Base-by-base conservation (phyloP, 768 basidiomycete genomes). In the Harrya chromipes region DNA sequence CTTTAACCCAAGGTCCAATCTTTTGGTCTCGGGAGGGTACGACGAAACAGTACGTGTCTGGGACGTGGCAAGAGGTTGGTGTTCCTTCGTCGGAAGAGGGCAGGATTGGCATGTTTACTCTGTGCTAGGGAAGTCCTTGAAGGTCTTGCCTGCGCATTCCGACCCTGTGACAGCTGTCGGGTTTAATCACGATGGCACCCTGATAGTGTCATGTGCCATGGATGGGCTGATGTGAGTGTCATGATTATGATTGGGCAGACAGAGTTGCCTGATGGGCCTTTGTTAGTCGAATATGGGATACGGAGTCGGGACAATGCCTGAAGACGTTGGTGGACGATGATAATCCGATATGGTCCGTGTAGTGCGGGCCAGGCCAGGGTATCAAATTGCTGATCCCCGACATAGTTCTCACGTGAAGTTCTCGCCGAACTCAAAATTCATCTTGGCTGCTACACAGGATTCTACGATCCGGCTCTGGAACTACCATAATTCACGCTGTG, bases 21-120 rank as follows among this genome's bases (percentile, higher is more conserved):
- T 99, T 29, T 74, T 98, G 46, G 97, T 90, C 14, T 94, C 91
- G 19, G 97, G 97, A 26, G 89, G 90, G 1, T 94, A 89, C 61
- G 97, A 99, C 60, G 97, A 99, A 73, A 93, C 89, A 14, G 90
- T 98, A 16, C 81, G 91, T 41, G 79, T 98, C n/a, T 98, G 95
- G 95, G 94, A 99, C 66, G 85, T 95, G 23, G 84, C 89, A 21
- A 76, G 85, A 79, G 93, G 93, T 92, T 54, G 16, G 54, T 46
- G 37, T 35, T 39, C 24, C 13, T 35, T 19, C 27, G 26, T 40
- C 33, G 6, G 44, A 24, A 31, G 17, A 24, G 27, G 8, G n/a
- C 43, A 16, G 33, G 42, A 38, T 47, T 19, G 35, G 41, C 37
- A 12, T 41, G 42, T 49, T 53, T 27, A 52, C 34, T 16, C 3